These are phyloP conservation scores for Ichthyophthirius multifiliis DNA, from an alignment of 169 alveolate species.

Conservation along the genomic window DNA sequence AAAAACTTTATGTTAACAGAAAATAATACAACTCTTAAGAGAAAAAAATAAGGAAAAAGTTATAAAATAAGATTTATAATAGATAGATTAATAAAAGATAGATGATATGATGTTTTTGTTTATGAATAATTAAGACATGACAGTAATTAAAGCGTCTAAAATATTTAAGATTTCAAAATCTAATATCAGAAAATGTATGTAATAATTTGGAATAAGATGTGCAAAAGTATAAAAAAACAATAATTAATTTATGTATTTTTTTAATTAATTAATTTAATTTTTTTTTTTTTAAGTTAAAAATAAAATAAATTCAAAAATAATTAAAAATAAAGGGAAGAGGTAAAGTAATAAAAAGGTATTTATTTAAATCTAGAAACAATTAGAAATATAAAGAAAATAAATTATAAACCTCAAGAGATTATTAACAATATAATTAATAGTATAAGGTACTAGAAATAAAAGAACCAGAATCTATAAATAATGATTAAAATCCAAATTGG, in stretches of 20 bases:
- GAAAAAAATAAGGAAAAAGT: too few species aligned
- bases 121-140: not conserved
- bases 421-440: too few species aligned
- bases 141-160: conserved; percentile 1
- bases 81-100: too few species aligned
- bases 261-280: not conserved
- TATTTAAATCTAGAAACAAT: not conserved
- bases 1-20: too few species aligned
- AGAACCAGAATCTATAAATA: not conserved
- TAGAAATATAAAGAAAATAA: not conserved
- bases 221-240: not conserved
- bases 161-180: not conserved
- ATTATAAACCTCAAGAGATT: not conserved
- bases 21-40: too few species aligned
- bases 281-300: not conserved
- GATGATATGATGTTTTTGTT: not conserved
- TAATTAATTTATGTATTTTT: not conserved
- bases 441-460: too few species aligned
- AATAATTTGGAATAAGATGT: not conserved
- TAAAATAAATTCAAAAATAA: too few species aligned
- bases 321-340: not conserved
- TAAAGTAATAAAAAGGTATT: not conserved
- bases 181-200: not conserved
- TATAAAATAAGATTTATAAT: too few species aligned
- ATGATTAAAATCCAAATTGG: not conserved